Conservation (phyloP, 2,329 filamentous ascomycete species). For the Colletotrichum sp. region DNA sequence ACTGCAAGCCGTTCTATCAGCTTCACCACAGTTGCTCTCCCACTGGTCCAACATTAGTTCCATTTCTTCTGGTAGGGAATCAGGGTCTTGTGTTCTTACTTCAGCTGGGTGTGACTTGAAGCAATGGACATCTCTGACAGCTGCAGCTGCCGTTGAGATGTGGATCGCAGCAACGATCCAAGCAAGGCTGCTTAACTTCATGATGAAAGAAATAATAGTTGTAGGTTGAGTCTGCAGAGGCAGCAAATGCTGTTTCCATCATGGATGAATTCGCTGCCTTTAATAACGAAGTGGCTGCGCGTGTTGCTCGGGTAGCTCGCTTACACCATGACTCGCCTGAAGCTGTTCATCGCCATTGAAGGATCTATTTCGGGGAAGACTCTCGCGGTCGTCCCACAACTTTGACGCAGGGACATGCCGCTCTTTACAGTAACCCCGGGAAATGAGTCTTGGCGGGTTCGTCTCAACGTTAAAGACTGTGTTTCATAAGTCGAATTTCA, state of each 20-base stretch:
- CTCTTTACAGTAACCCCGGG: neutral
- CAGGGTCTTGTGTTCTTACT: too few relatives aligned
- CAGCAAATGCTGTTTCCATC: too few relatives aligned
- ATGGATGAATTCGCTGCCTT: rapidly evolving
- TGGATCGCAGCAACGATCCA: neutral
- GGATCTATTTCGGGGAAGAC: neutral
- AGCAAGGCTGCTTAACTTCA: neutral
- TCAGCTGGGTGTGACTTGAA: neutral
- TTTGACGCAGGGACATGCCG: neutral
- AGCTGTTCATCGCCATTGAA: neutral
- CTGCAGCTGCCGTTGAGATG: neutral
- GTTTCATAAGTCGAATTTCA: neutral
- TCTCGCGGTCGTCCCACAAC: neutral
- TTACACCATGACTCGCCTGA: neutral
- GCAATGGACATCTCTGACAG: neutral
- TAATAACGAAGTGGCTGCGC: rapidly evolving
- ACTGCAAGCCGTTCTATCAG: neutral
- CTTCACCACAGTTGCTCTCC: neutral
- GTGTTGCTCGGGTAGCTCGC: neutral
- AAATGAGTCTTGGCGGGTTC: neutral
- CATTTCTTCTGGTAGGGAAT: too few relatives aligned
- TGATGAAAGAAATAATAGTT: too few relatives aligned
- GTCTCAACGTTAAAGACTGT: neutral
- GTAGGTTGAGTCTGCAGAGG: too few relatives aligned
- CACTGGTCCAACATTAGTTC: too few relatives aligned